Conservation (phyloP, 108 stramenopile genomes). For the Nannochloropsis salina region DNA sequence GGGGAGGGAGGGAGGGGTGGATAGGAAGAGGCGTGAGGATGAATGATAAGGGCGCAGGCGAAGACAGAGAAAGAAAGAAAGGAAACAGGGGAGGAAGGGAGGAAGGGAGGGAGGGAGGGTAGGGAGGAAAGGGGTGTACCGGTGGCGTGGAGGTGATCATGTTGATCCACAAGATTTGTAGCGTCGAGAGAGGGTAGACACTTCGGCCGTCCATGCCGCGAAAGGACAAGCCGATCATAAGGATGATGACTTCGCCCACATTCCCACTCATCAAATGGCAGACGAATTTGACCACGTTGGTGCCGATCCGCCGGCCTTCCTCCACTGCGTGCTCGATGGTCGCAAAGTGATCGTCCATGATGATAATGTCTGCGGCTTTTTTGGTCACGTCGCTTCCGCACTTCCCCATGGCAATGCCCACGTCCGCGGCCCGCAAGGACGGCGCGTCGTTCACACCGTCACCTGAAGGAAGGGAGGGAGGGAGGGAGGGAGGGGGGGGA, state of each 20-base stretch:
- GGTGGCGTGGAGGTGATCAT: slow-evolving; percentile 24
- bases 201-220: neutral
- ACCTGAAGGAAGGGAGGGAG: slow-evolving; percentile 10
- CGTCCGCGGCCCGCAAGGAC: slow-evolving; percentile 82
- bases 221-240: neutral
- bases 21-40: neutral
- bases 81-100: neutral
- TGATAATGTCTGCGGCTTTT: slow-evolving; percentile 87
- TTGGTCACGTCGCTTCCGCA: slow-evolving; percentile 93
- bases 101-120: neutral
- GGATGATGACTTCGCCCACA: slow-evolving; percentile 53
- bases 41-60: neutral
- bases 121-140: neutral
- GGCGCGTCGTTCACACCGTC: slow-evolving; percentile 72
- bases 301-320: slow-evolving; percentile 69
- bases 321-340: slow-evolving; percentile 83
- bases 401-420: slow-evolving; percentile 93
- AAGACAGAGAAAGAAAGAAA: neutral
- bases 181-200: slow-evolving; percentile 4
- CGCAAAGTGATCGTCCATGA: slow-evolving; percentile 84
- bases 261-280: slow-evolving; percentile 51
- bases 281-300: slow-evolving; percentile 61
- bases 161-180: slow-evolving; percentile 27
- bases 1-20: neutral
- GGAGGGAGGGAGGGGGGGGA: neutral